A percentile compares a stretch with the other conserved stretches of the same genome.
Evolutionary conservation across 2,329 filamentous ascomycete genomes (phyloP).

Genomic region (Ciborinia camelliae): DNA sequence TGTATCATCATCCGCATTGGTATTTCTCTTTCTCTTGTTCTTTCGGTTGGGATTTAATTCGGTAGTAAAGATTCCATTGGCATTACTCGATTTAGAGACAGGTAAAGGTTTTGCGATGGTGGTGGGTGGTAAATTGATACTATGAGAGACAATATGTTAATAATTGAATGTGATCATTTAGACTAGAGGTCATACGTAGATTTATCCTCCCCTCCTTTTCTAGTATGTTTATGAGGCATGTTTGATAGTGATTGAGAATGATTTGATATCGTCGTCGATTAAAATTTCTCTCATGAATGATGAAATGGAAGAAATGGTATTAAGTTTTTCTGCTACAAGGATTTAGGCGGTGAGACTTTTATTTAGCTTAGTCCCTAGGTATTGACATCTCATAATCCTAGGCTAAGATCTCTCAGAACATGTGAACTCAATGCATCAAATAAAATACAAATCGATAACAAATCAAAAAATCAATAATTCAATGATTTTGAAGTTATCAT

Average conservation of each 20-base stretch:
- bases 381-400: neutral
- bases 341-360: neutral
- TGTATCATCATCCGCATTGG: slow-evolving; percentile 58
- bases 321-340: neutral
- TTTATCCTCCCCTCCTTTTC: slow-evolving; percentile 55
- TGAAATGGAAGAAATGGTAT: neutral
- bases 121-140: slow-evolving; percentile 53
- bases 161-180: neutral
- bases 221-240: slow-evolving; percentile 88
- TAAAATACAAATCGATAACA: neutral
- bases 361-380: no score
- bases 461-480: neutral
- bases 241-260: neutral
- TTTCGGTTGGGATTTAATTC: slow-evolving; percentile 34
- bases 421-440: no score
- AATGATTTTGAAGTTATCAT: neutral
- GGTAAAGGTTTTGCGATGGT: slow-evolving; percentile 57
- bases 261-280: neutral
- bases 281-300: neutral
- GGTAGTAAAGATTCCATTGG: slow-evolving; percentile 39
- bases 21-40: slow-evolving; percentile 49
- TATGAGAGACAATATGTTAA: slow-evolving; percentile 33
- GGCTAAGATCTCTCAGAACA: neutral
- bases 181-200: slow-evolving; percentile 45
- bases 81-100: slow-evolving; percentile 45